Evolutionary conservation across 2,329 filamentous ascomycete genomes (phyloP).

Genomic region (Stachybotrys elegans): DNA sequence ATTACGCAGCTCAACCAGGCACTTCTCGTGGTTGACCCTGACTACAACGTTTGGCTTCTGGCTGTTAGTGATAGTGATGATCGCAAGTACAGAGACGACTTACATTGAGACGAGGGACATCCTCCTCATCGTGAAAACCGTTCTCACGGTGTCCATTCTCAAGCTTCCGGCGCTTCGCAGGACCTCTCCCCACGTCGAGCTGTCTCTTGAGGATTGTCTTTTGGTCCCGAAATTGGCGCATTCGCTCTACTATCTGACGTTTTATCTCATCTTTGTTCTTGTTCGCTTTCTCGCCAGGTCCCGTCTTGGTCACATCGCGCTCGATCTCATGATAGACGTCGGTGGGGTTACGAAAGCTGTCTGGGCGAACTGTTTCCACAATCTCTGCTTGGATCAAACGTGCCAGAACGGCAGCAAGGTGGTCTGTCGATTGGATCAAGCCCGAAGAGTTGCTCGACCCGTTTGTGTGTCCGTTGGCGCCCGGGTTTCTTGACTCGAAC

Average conservation of each 20-base stretch:
- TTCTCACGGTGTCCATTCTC: constrained; percentile 36
- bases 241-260: constrained; percentile 46
- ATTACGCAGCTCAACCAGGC: constrained; percentile 76
- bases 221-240: constrained; percentile 49
- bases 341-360: constrained; percentile 54
- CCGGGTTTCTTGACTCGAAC: constrained; percentile 39
- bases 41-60: constrained; percentile 65
- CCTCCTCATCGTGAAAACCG: constrained; percentile 23
- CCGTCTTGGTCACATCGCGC: constrained; percentile 51
- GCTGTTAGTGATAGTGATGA: constrained; percentile 18
- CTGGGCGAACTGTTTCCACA: constrained; percentile 56
- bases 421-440: constrained; percentile 38
- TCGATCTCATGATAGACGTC: constrained; percentile 60
- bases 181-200: constrained; percentile 36
- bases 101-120: constrained; percentile 49
- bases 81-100: constrained; percentile 19
- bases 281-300: constrained; percentile 35
- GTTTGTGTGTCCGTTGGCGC: constrained; percentile 29
- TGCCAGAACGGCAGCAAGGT: constrained; percentile 46
- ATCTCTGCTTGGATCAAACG: constrained; percentile 61
- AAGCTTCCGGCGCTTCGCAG: constrained; percentile 50
- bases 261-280: constrained; percentile 64
- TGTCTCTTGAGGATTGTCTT: constrained; percentile 46
- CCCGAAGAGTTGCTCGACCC: constrained; percentile 25
- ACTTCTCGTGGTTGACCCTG: constrained; percentile 80